These are phyloP conservation scores for Leccinellum albellum DNA, from an alignment of 768 basidiomycete genomes.

Conservation along the genomic window DNA sequence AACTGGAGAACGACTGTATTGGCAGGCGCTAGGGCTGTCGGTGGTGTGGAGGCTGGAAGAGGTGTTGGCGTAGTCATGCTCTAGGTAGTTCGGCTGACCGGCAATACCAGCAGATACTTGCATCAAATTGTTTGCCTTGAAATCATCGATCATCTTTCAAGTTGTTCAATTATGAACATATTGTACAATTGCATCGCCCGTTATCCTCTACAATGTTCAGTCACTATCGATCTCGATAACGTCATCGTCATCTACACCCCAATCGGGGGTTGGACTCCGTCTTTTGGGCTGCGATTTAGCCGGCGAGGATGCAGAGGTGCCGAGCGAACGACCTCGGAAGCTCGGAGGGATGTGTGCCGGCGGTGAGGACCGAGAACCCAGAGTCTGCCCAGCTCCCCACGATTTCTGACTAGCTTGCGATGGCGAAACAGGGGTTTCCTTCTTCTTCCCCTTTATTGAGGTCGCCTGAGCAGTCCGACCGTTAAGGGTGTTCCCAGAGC, in stretches of 20 bases:
- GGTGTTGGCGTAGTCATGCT: conserved; percentile 96
- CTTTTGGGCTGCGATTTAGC: conserved; percentile 37
- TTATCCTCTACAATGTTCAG: conserved; percentile 28
- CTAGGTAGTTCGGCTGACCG: conserved; percentile 31
- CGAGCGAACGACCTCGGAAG: conserved; percentile 38
- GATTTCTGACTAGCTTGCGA: conserved; percentile 33
- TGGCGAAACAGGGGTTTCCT: conserved; percentile 34
- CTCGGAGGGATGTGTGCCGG: conserved; percentile 30
- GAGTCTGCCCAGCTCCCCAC: conserved; percentile 48
- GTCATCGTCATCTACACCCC: conserved; percentile 81
- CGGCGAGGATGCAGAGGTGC: conserved; percentile 45
- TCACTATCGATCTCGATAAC: conserved; percentile 85
- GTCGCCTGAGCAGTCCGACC: conserved; percentile 41
- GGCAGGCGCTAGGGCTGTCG: conserved; percentile 62
- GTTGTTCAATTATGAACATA: conserved; percentile 3
- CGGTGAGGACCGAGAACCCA: conserved; percentile 35
- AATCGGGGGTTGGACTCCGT: conserved; percentile 74
- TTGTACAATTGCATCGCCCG: conserved; percentile 3
- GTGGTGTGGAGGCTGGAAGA: conserved; percentile 53
- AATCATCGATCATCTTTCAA: not conserved
- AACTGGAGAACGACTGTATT: conserved; percentile 88
- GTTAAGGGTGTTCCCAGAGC: conserved; percentile 64
- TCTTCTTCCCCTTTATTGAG: conserved; percentile 54
- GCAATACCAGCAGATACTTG: not conserved
- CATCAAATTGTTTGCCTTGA: not conserved